phyloP scores from a whole-genome alignment of 768 basidiomycete genomes.

The Hericium alpestre region DNA sequence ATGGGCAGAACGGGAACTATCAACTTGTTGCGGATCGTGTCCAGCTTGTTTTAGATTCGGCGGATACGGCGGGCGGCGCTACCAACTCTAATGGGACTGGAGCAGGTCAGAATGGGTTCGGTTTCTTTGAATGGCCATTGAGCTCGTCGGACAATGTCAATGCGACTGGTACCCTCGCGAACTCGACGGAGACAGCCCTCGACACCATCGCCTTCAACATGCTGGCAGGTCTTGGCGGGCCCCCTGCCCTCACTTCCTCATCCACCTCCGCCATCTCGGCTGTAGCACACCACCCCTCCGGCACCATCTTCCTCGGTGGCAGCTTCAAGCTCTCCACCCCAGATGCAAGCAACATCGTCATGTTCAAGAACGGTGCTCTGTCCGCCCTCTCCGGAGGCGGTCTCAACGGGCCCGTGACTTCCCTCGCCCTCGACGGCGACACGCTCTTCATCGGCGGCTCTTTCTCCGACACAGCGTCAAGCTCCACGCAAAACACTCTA shows the following conservation, averaged over 20 bases:
- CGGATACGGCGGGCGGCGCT: constrained; percentile 26
- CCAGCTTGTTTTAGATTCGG: constrained; percentile 65
- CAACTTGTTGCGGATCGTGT: constrained; percentile 80
- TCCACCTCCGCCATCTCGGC: constrained; percentile 35
- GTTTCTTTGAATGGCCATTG: constrained; percentile 84
- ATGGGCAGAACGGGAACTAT: constrained; percentile 57
- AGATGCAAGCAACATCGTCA: constrained; percentile 57
- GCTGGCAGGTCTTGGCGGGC: constrained; percentile 48
- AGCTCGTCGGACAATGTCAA: constrained; percentile 34
- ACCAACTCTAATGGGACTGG: constrained; percentile 22
- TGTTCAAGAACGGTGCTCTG: constrained; percentile 52
- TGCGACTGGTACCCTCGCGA: constrained; percentile 52
- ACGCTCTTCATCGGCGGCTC: constrained; percentile 78
- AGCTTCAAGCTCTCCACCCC: constrained; percentile 55
- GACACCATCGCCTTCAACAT: constrained; percentile 56
- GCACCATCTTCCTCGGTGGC: constrained; percentile 65
- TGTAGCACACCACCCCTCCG: constrained; percentile 56
- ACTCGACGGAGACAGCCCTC: constrained; percentile 57
- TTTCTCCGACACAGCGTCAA: constrained; percentile 59
- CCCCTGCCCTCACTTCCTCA: constrained; percentile 25
- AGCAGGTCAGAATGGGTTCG: constrained; percentile 47
- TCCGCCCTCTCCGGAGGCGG: constrained; percentile 50
- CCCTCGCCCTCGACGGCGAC: constrained; percentile 53
- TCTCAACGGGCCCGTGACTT: constrained; percentile 67
- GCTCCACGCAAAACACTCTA: constrained; percentile 42